Evolutionary conservation across 1,284 basidiomycete genomes (phyloP).

Genomic region (Paramarasmius palmivorus): DNA sequence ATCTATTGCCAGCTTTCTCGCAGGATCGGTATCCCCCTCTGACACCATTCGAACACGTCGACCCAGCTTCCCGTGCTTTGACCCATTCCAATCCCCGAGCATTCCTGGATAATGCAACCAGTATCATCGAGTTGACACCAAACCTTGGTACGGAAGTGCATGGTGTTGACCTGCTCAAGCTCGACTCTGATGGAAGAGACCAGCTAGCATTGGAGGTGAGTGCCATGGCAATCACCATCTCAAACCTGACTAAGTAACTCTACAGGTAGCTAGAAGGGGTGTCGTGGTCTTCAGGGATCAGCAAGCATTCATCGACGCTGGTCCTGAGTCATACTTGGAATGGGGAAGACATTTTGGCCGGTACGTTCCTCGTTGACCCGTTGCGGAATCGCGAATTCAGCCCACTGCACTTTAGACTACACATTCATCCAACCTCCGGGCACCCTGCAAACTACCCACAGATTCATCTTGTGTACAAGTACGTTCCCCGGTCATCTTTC

Average conservation of each 20-base stretch:
- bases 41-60: constrained; percentile 70
- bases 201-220: constrained; percentile 79
- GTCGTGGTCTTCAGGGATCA: constrained; percentile 76
- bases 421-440: constrained; percentile 80
- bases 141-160: constrained; percentile 74
- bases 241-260: constrained; percentile 6
- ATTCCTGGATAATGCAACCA: constrained; percentile 63
- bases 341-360: constrained; percentile 70
- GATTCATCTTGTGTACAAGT: constrained; percentile 77
- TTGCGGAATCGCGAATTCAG: constrained; percentile 5
- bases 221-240: constrained; percentile 1
- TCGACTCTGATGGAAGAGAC: constrained; percentile 66
- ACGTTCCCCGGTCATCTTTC: constrained; percentile 16
- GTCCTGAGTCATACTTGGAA: constrained; percentile 69
- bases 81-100: constrained; percentile 61
- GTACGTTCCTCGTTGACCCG: constrained; percentile 29
- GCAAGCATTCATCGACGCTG: constrained; percentile 69
- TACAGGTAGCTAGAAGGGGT: constrained; percentile 75
- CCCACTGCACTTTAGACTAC: constrained; percentile 49
- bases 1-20: constrained; percentile 67
- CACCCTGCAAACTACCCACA: constrained; percentile 72
- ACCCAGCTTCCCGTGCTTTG: constrained; percentile 72
- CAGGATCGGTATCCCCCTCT: constrained; percentile 66
- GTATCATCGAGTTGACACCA: constrained; percentile 67
- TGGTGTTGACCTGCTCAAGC: constrained; percentile 67